These are phyloP conservation scores for Polychaeton citri DNA, from an alignment of 2,329 filamentous ascomycete species.

Conservation along the genomic window DNA sequence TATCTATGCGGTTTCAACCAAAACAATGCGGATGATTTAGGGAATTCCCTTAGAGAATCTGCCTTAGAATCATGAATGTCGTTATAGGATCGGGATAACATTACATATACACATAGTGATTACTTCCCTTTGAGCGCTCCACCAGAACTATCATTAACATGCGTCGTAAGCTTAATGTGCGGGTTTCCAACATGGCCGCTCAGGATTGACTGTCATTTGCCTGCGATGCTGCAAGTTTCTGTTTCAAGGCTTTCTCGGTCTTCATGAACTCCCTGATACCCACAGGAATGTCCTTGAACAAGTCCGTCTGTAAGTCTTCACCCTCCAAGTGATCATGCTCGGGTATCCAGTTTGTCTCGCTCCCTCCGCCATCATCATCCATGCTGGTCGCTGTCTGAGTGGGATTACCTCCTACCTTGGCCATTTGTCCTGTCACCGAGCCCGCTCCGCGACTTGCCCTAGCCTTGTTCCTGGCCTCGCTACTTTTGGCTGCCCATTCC, in stretches of 20 bases:
- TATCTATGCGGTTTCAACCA: no score
- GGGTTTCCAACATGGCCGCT: no score
- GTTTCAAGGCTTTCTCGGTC: constrained; percentile 79
- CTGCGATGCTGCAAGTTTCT: constrained; percentile 41
- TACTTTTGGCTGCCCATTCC: constrained; percentile 59
- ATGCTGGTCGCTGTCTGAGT: constrained; percentile 45
- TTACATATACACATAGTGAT: no score
- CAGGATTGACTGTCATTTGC: not conserved
- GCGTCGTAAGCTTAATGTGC: no score
- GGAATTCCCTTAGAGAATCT: no score
- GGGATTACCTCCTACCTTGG: constrained; percentile 26
- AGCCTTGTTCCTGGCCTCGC: constrained; percentile 45
- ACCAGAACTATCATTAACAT: no score
- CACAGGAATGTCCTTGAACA: constrained; percentile 73
- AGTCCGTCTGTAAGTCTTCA: constrained; percentile 32
- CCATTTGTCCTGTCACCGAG: constrained; percentile 23
- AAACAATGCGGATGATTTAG: no score
- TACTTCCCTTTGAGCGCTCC: no score
- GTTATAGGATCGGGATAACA: no score
- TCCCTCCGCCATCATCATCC: constrained; percentile 71
- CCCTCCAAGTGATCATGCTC: constrained; percentile 3
- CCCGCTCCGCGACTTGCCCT: constrained; percentile 6
- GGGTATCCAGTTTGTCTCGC: constrained; percentile 51
- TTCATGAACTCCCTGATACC: constrained; percentile 97
- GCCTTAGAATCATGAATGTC: no score